Base-by-base conservation (phyloP, 2,329 filamentous ascomycete species). In the Trichoderma simmonsii region DNA sequence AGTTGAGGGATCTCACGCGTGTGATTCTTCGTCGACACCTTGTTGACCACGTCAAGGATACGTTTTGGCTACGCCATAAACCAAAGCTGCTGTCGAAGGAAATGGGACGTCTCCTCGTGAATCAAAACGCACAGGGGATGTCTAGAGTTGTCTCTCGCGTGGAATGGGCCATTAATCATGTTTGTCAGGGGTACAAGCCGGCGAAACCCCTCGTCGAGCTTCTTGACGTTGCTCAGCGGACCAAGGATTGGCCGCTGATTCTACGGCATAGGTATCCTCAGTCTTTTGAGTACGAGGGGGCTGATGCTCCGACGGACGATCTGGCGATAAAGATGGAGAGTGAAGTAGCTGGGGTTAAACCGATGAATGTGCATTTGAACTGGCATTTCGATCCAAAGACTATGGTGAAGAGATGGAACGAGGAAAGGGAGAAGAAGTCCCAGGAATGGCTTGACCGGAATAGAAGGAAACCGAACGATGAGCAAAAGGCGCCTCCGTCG, bases 141-240 rank as follows among this genome's bases (percentile, higher is more conserved):
- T 64, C 61, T n/a, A 71, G 63, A 21, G 57, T 71, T 24, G 71
- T 81, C 11, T 77, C 77, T 4, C 75, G 75, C 36, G 68, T 78
- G 6, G 80, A 82, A 71, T 77, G 77, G 68, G 75, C 75, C 64
- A 78, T 82, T n/a, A 75, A 81, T 15, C 63, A 73, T 9, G 72
- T 65, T 15, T 80, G 78, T 71, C 73, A 75, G 6, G 78, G 75
- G 21, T 81, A 80, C 68, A 70, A 72, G 43, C 79, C 80, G 21
- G 51, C 73, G n/a, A 76, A 77, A 56, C 57, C 76, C 9, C 79
- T 82, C 7, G 76, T 73, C 14, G 72, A 72, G 11, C 71, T 76
- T 3, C 75, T 82, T 18, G 75, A 77, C 34, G 72, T 75, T 1
- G 75, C 78, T 7, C 77, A 76, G 54, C 75, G 75, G 15, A 76